Percentiles rank a stretch among this genome's conserved stretches.
These are phyloP conservation scores for Flammula alnicola DNA, from an alignment of 1,284 basidiomycete species.

Conservation along the genomic window DNA sequence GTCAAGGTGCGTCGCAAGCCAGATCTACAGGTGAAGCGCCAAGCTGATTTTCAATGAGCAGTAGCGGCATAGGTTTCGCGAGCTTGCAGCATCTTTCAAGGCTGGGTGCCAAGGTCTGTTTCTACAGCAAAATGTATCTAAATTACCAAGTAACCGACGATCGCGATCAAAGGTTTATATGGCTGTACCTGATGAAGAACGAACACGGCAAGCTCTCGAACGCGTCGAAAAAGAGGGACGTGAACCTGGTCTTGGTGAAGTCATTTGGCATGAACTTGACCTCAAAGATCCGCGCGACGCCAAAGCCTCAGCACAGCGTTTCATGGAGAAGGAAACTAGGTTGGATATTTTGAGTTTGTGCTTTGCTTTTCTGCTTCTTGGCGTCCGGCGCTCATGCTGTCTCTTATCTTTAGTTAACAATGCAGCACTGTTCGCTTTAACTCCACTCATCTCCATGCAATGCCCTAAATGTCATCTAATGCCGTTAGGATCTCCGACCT, in stretches of 20 bases:
- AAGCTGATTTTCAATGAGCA: not conserved
- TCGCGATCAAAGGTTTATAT: conserved; percentile 19
- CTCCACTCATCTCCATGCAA: not conserved
- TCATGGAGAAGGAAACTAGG: conserved; percentile 15
- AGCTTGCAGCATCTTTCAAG: conserved; percentile 18
- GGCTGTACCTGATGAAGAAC: conserved; percentile 18
- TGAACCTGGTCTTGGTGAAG: conserved; percentile 20
- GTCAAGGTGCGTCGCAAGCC: conserved; percentile 11
- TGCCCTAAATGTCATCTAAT: not conserved
- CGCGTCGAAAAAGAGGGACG: conserved; percentile 19
- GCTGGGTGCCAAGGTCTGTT: conserved; percentile 17
- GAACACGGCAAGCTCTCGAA: conserved; percentile 15
- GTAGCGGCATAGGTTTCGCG: conserved; percentile 19
- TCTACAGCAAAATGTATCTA: not conserved
- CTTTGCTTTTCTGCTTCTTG: not conserved
- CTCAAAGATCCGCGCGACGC: conserved; percentile 19
- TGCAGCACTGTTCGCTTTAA: conserved; percentile 15
- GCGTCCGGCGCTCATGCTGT: not conserved
- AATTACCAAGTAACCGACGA: not conserved
- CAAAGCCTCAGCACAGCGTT: conserved; percentile 16
- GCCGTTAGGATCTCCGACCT: conserved; percentile 19
- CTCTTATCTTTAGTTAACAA: conserved; percentile 15
- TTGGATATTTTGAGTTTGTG: conserved; percentile 19
- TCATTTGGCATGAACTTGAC: conserved; percentile 21
- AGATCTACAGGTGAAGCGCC: too few relatives aligned